phyloP scores from a whole-genome alignment of 2,329 filamentous ascomycete genomes.

The Arthrobotrys iridis region DNA sequence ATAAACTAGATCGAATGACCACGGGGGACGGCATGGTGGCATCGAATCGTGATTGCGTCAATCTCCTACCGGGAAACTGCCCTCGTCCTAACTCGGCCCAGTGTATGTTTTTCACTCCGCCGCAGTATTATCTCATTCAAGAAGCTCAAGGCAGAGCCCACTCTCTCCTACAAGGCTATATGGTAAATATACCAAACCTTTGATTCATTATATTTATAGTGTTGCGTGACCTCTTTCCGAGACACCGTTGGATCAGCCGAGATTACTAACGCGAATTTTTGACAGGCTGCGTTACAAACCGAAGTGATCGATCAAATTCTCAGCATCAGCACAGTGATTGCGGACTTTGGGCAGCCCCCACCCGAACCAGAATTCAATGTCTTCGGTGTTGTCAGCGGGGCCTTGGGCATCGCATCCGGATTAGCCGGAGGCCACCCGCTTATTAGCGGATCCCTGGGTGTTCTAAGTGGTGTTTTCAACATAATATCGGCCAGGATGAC shows the following conservation, averaged over 20 bases:
- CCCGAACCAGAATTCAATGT: not conserved
- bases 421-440: not conserved
- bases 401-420: slow-evolving; percentile 8
- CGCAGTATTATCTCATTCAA: slow-evolving; percentile 4
- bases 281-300: not conserved
- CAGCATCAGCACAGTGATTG: not conserved
- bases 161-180: not conserved
- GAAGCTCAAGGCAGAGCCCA: not conserved
- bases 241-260: too few species aligned
- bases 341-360: slow-evolving; percentile 17
- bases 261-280: not conserved
- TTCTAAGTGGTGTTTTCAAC: slow-evolving; percentile 7
- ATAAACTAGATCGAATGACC: not conserved
- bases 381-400: slow-evolving; percentile 11
- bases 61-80: not conserved
- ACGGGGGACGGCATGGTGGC: not conserved
- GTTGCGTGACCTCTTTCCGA: too few species aligned
- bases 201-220: not conserved
- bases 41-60: not conserved
- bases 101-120: not conserved
- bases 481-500: not conserved
- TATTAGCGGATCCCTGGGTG: slow-evolving; percentile 7
- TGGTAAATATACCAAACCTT: not conserved
- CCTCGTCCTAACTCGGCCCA: not conserved
- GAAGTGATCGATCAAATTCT: not conserved